phyloP scores from a whole-genome alignment of 1,284 basidiomycete genomes.

The Ganoderma boninense region DNA sequence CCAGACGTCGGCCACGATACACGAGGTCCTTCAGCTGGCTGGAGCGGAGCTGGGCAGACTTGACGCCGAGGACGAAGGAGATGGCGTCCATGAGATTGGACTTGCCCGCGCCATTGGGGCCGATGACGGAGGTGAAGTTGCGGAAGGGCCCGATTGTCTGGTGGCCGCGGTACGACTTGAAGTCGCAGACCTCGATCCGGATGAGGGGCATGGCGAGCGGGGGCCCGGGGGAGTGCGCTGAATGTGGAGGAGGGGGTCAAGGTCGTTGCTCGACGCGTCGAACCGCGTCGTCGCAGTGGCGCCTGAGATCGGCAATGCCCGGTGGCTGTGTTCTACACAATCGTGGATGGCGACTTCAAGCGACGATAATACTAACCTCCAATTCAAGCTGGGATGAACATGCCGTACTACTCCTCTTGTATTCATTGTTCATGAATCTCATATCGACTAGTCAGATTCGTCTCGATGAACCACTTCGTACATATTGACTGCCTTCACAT shows the following conservation, averaged over 20 bases:
- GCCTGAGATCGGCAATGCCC: not conserved
- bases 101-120: slow-evolving; percentile 96
- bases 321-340: too few relatives aligned
- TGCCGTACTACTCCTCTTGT: too few relatives aligned
- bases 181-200: slow-evolving; percentile 89
- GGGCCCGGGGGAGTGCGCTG: slow-evolving; percentile 14
- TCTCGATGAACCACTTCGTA: slow-evolving; percentile 14
- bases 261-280: slow-evolving; percentile 19
- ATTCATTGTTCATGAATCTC: too few relatives aligned
- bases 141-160: slow-evolving; percentile 92
- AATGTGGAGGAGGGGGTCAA: not conserved
- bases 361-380: too few relatives aligned
- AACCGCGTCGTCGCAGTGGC: slow-evolving; percentile 17
- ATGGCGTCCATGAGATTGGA: slow-evolving; percentile 99
- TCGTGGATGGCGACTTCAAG: too few relatives aligned
- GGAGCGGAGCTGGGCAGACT: slow-evolving; percentile 91
- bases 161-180: slow-evolving; percentile 92
- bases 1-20: slow-evolving; percentile 88
- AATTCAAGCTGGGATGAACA: too few relatives aligned
- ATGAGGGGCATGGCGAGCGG: slow-evolving; percentile 67
- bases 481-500: slow-evolving; percentile 7
- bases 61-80: slow-evolving; percentile 97
- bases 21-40: slow-evolving; percentile 96
- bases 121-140: slow-evolving; percentile 93
- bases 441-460: too few relatives aligned